Conservation (phyloP, 2,329 filamentous ascomycete species). For the Alternaria burnsii region DNA sequence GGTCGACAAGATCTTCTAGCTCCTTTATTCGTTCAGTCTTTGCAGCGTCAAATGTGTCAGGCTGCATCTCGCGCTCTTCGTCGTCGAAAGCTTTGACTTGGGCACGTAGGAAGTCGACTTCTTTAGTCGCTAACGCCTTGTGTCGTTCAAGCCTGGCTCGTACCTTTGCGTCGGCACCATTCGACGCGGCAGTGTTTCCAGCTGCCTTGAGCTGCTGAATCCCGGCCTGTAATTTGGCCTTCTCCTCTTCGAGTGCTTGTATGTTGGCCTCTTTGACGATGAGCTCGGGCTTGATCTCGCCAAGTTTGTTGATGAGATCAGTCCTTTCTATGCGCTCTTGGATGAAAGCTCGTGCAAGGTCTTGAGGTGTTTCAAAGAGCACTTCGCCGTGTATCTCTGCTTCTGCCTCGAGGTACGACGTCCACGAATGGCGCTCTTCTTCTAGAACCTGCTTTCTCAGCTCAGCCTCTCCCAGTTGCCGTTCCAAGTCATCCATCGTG, state of each 20-base stretch:
- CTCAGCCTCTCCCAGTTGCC: constrained; percentile 79
- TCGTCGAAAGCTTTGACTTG: constrained; percentile 87
- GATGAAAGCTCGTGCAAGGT: constrained; percentile 82
- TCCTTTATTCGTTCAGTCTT: constrained; percentile 79
- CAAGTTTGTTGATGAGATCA: constrained; percentile 81
- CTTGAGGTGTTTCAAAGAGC: constrained; percentile 88
- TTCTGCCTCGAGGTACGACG: constrained; percentile 79
- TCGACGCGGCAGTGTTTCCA: constrained; percentile 48
- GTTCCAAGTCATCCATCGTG: constrained; percentile 75
- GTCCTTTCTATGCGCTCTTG: constrained; percentile 82
- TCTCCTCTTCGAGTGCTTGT: constrained; percentile 75
- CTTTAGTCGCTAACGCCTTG: constrained; percentile 83
- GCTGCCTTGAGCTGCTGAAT: constrained; percentile 72
- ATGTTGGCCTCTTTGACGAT: constrained; percentile 79
- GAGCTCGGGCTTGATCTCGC: constrained; percentile 79
- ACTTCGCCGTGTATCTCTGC: constrained; percentile 66
- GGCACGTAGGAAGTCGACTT: constrained; percentile 91
- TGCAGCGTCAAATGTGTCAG: constrained; percentile 78
- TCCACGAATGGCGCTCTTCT: constrained; percentile 88
- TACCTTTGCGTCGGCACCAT: constrained; percentile 67
- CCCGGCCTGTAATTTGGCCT: constrained; percentile 69
- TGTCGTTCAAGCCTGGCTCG: constrained; percentile 84
- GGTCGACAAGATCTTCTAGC: constrained; percentile 84
- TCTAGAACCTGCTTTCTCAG: constrained; percentile 87
- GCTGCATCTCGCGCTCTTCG: constrained; percentile 87